Percentiles rank a stretch among this genome's conserved stretches.
Evolutionary conservation across 768 basidiomycete species (phyloP).

Genomic region (Porpolomopsis calyptriformis): DNA sequence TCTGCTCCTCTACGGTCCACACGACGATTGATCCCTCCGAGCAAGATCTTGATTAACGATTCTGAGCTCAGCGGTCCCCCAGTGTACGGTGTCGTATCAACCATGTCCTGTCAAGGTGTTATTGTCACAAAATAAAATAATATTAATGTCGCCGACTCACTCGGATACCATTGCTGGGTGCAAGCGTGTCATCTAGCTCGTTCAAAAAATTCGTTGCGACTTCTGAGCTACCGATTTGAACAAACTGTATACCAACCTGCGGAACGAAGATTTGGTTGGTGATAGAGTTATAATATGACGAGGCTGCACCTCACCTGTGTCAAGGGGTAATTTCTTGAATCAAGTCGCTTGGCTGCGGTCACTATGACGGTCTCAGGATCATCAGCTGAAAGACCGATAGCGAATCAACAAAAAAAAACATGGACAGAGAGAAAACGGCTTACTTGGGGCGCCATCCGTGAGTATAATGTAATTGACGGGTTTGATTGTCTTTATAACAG

Average conservation of each 20-base stretch:
- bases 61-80: conserved; percentile 33
- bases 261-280: neutral
- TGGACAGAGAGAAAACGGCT: conserved; percentile 12
- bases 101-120: conserved; percentile 41
- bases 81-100: conserved; percentile 53
- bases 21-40: conserved; percentile 55
- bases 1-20: conserved; percentile 13
- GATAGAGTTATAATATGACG: neutral
- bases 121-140: neutral
- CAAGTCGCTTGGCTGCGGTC: conserved; percentile 37
- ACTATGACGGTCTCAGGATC: conserved; percentile 41
- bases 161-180: conserved; percentile 30
- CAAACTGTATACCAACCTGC: conserved; percentile 59
- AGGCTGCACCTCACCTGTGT: conserved; percentile 31
- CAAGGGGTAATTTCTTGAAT: conserved; percentile 39
- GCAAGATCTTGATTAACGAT: conserved; percentile 47
- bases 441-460: conserved; percentile 55
- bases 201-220: conserved; percentile 33
- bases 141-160: conserved; percentile 20
- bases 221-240: conserved; percentile 51
- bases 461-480: conserved; percentile 50
- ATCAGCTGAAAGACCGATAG: conserved; percentile 30
- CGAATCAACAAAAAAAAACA: neutral
- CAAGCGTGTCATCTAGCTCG: conserved; percentile 49
- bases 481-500: conserved; percentile 30